A percentile compares a stretch with the other conserved stretches of the same genome.
Conservation (phyloP, 345 rosid genomes). For the Hirschfeldia incana region DNA sequence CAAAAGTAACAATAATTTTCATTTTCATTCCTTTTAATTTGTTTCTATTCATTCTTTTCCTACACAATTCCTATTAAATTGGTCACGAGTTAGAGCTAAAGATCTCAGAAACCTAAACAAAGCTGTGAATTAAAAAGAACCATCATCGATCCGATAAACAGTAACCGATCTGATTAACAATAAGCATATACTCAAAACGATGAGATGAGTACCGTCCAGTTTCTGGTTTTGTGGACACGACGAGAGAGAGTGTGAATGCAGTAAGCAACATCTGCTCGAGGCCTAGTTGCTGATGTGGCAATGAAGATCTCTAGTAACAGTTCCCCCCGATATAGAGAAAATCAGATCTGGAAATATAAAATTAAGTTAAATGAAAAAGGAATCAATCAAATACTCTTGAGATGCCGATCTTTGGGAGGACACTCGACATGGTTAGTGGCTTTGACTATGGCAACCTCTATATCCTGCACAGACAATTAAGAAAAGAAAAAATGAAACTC, state of each 20-base stretch:
- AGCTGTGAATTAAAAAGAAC: background rate
- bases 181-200: background rate
- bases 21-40: no score
- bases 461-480: constrained; percentile 44
- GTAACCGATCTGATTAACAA: background rate
- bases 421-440: constrained; percentile 93
- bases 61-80: no score
- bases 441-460: constrained; percentile 88
- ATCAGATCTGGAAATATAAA: constrained; percentile 2
- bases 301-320: constrained; percentile 59
- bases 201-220: constrained; percentile 58
- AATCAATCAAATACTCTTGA: constrained; percentile 51
- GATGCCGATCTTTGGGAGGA: constrained; percentile 86
- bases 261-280: constrained; percentile 90
- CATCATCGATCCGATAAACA: background rate
- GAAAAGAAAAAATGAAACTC: background rate
- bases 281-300: constrained; percentile 74
- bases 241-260: constrained; percentile 83
- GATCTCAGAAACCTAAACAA: background rate
- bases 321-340: background rate
- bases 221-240: constrained; percentile 74
- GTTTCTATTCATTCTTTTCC: no score
- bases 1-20: no score
- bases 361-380: background rate
- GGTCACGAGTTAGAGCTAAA: background rate